Evolutionary conservation across 306 rosid genomes (phyloP).

Genomic region (Vicia faba): DNA sequence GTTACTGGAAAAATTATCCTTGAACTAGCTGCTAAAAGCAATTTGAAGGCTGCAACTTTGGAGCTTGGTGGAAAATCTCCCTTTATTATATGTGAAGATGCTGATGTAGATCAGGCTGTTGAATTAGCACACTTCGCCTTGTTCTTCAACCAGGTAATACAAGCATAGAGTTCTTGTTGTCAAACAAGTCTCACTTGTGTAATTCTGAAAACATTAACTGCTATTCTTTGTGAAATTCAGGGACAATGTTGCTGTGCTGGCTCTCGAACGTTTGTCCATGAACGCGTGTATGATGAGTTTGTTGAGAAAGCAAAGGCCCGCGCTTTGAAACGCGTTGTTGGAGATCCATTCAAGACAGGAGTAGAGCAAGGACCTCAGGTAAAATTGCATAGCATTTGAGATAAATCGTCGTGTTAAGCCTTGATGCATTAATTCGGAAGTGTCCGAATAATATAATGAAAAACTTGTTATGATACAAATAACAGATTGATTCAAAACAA

Average conservation of each 20-base stretch:
- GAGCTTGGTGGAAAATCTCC: constrained; percentile 84
- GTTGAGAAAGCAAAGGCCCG: constrained; percentile 62
- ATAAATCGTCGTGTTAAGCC: too few species aligned
- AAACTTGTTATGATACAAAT: too few species aligned
- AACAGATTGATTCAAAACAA: constrained; percentile 60
- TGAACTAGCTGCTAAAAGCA: constrained; percentile 67
- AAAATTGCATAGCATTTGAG: background rate
- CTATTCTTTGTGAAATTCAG: background rate
- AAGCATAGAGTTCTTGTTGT: background rate
- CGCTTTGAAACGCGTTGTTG: constrained; percentile 57
- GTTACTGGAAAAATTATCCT: constrained; percentile 53
- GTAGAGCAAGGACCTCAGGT: constrained; percentile 65
- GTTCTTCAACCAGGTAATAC: constrained; percentile 62
- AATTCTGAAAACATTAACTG: too few species aligned
- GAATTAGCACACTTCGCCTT: constrained; percentile 71
- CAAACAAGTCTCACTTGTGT: background rate
- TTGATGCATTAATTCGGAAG: too few species aligned
- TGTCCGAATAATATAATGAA: too few species aligned
- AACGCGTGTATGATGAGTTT: constrained; percentile 64
- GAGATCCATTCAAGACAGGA: constrained; percentile 72
- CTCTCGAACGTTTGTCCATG: constrained; percentile 70
- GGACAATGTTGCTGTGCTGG: constrained; percentile 86
- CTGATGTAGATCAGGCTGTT: constrained; percentile 62
- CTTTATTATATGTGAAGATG: constrained; percentile 68
- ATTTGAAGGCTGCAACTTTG: constrained; percentile 66